A percentile compares a stretch with the other conserved stretches of the same genome.
Conservation (phyloP, 148 eudicot genomes). For the Chenopodium quinoa region DNA sequence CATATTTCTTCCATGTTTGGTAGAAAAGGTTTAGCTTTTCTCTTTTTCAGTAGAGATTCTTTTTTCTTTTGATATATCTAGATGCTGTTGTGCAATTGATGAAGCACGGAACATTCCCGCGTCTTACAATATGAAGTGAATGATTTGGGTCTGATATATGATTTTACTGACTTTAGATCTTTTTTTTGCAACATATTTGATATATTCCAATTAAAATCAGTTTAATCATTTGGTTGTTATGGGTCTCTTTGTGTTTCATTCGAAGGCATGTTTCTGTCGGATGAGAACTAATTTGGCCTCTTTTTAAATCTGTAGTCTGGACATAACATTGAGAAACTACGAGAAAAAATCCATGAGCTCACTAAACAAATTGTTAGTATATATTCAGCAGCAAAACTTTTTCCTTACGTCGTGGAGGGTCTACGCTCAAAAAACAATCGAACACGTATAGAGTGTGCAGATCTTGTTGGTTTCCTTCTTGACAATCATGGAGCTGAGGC, state of each 20-base stretch:
- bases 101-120: background rate
- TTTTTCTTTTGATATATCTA: background rate
- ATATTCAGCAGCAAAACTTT: slow-evolving; percentile 78
- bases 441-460: slow-evolving; percentile 83
- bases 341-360: slow-evolving; percentile 87
- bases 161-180: background rate
- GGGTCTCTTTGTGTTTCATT: background rate
- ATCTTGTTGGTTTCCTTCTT: slow-evolving; percentile 79
- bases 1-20: slow-evolving; percentile 82
- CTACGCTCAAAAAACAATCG: slow-evolving; percentile 87
- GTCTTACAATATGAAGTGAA: background rate
- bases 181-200: background rate
- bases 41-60: background rate
- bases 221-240: background rate
- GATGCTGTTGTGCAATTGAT: background rate
- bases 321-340: slow-evolving; percentile 88
- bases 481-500: slow-evolving; percentile 87
- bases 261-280: background rate
- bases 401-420: slow-evolving; percentile 86
- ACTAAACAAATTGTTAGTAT: slow-evolving; percentile 62
- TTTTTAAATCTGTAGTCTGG: slow-evolving; percentile 60
- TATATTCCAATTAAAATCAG: background rate
- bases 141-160: background rate
- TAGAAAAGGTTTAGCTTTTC: slow-evolving; percentile 67
- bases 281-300: slow-evolving; percentile 2